Evolutionary conservation across 768 basidiomycete genomes (phyloP).

Genomic region (Rhizopogon sp.): DNA sequence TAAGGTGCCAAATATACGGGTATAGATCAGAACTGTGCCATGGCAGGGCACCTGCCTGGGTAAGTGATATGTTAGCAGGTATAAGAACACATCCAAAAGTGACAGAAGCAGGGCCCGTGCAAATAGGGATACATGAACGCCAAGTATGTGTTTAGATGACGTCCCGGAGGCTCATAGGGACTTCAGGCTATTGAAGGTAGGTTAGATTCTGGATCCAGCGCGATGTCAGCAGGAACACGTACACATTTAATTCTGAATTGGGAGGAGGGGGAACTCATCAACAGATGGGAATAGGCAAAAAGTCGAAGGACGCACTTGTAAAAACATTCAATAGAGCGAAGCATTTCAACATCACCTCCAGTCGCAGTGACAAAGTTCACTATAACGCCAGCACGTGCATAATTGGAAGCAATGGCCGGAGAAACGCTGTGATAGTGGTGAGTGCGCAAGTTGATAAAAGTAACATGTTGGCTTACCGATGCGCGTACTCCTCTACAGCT

Average conservation of each 20-base stretch:
- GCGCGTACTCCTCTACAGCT: slow-evolving; percentile 96
- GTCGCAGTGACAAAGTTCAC: slow-evolving; percentile 98
- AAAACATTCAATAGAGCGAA: slow-evolving; percentile 97
- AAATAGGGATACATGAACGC: slow-evolving; percentile 81
- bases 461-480: slow-evolving; percentile 52
- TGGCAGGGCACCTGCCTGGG: slow-evolving; percentile 33
- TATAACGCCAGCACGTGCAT: slow-evolving; percentile 85
- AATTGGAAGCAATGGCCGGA: slow-evolving; percentile 78
- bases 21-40: slow-evolving; percentile 48
- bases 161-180: slow-evolving; percentile 86
- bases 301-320: slow-evolving; percentile 65
- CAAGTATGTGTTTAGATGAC: slow-evolving; percentile 55
- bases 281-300: background rate
- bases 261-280: slow-evolving; percentile 10
- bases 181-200: slow-evolving; percentile 63
- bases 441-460: background rate
- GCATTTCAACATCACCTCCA: slow-evolving; percentile 97
- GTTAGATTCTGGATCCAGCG: slow-evolving; percentile 11
- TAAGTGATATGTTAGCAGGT: slow-evolving; percentile 47
- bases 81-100: slow-evolving; percentile 27
- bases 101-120: slow-evolving; percentile 38
- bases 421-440: slow-evolving; percentile 53
- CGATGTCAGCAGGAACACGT: slow-evolving; percentile 25
- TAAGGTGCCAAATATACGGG: slow-evolving; percentile 59
- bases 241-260: slow-evolving; percentile 80